Conservation (phyloP, 768 basidiomycete species). For the Hygrophorus russula region DNA sequence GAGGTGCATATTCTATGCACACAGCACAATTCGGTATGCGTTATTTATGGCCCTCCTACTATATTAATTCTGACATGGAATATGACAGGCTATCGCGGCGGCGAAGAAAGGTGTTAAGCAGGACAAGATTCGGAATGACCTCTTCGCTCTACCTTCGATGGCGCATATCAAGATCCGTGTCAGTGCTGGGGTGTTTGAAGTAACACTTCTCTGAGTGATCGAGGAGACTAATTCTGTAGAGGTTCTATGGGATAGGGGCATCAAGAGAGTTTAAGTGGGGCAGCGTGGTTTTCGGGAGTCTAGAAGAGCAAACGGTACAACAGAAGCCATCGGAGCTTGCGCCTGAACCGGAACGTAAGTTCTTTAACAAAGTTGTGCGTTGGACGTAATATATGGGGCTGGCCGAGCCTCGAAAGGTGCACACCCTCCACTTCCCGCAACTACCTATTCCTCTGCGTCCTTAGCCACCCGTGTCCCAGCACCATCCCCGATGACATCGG, state of each 20-base stretch:
- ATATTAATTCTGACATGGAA: slow-evolving; percentile 1
- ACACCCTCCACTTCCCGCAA: slow-evolving; percentile 15
- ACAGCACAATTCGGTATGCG: slow-evolving; percentile 80
- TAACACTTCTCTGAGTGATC: slow-evolving; percentile 61
- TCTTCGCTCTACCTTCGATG: slow-evolving; percentile 60
- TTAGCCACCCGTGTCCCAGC: slow-evolving; percentile 13
- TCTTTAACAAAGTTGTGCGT: neutral
- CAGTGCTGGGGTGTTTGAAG: slow-evolving; percentile 78
- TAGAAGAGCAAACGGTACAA: slow-evolving; percentile 49
- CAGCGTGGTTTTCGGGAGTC: slow-evolving; percentile 66
- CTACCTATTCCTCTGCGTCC: slow-evolving; percentile 20
- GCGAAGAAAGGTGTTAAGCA: slow-evolving; percentile 67
- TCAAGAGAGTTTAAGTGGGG: slow-evolving; percentile 80
- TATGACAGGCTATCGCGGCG: slow-evolving; percentile 54
- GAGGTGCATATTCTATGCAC: slow-evolving; percentile 72
- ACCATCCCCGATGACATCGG: slow-evolving; percentile 2
- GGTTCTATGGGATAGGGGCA: slow-evolving; percentile 70
- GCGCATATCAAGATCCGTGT: slow-evolving; percentile 78
- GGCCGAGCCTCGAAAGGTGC: neutral
- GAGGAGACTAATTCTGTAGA: slow-evolving; percentile 63
- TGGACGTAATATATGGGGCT: neutral
- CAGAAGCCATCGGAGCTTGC: slow-evolving; percentile 56
- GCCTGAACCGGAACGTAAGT: slow-evolving; percentile 37
- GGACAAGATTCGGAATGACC: slow-evolving; percentile 58
- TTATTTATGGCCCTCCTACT: neutral